Conservation (phyloP, 352 stramenopile species). For the Globisporangium carolinianum region DNA sequence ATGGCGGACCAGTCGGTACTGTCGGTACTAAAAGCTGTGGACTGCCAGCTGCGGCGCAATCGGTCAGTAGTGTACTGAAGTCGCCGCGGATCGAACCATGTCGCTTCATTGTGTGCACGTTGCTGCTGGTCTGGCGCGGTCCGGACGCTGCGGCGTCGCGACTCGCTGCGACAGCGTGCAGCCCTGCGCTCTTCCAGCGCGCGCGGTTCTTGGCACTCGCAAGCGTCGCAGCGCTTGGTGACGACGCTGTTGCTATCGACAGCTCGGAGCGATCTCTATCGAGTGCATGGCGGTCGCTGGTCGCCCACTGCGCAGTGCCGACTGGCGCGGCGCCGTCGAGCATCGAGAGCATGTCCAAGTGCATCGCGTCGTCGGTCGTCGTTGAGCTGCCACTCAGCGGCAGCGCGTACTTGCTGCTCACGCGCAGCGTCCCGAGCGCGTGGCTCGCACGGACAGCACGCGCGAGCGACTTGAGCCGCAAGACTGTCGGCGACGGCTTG, state of each 20-base stretch:
- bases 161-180: not conserved
- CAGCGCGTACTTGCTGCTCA: slow-evolving; percentile 31
- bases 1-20: not conserved
- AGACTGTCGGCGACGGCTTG: slow-evolving; percentile 32
- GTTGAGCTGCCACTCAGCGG: slow-evolving; percentile 23
- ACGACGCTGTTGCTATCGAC: not conserved
- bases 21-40: no score
- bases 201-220: slow-evolving; percentile 7
- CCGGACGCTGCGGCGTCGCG: not conserved
- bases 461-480: slow-evolving; percentile 35
- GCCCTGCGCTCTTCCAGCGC: slow-evolving; percentile 6
- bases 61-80: slow-evolving; percentile 16
- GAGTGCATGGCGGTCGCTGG: not conserved
- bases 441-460: slow-evolving; percentile 50
- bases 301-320: slow-evolving; percentile 3
- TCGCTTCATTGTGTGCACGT: slow-evolving; percentile 15
- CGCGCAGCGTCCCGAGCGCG: slow-evolving; percentile 26
- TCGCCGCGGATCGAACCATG: slow-evolving; percentile 32
- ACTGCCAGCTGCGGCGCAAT: no score
- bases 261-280: slow-evolving; percentile 7
- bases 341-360: slow-evolving; percentile 28
- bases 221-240: not conserved
- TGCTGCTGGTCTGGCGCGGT: not conserved
- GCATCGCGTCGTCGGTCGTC: slow-evolving; percentile 25
- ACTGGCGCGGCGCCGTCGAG: slow-evolving; percentile 17